Base-by-base conservation (phyloP, 169 alveolate species). In the Pseudocohnilembus persalinus region DNA sequence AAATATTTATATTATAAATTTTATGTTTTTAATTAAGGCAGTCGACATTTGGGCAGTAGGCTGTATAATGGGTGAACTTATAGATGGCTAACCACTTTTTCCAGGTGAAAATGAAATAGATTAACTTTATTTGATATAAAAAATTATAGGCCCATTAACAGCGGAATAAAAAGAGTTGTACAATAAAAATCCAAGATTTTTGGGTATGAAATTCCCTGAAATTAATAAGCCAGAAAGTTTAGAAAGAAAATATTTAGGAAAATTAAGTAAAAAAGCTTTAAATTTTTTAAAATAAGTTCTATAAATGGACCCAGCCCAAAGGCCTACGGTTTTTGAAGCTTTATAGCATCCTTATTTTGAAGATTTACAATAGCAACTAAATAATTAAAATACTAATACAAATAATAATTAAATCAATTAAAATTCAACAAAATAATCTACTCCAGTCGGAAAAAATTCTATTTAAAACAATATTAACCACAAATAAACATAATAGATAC, bases 1-100 rank as follows among this genome's bases (percentile, higher is more conserved):
- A n/a, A n/a, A n/a, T n/a, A n/a, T n/a, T n/a, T n/a, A n/a, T n/a
- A n/a, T n/a, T n/a, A n/a, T n/a, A n/a, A n/a, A n/a, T n/a, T n/a
- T n/a, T n/a, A n/a, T n/a, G n/a, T n/a, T n/a, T n/a, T n/a, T n/a
- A n/a, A n/a, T n/a, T n/a, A 90, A 87, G 34, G 93, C 92, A 74
- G 97, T 94, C 74, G 97, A 94, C 84, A 91, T 90, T 77, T 94
- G 97, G 97, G 93, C 95, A 28, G 91, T 94, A 74, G 97, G 95
- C 26, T 92, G 96, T 79, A 86, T 92, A 0, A 83, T 92, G 92
- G 94, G 94, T 26, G 96, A 92, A 81, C 85, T 92, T 16, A 88
- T 88, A 64, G 94, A 90, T 84, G 96, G 96, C 24, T 77, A 92
- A 49, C 96, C 96, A 28, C 30, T 92, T 30, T 92, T 92, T 76